Conservation (phyloP, 257 asterid genomes). For the Eustoma russellianum region DNA sequence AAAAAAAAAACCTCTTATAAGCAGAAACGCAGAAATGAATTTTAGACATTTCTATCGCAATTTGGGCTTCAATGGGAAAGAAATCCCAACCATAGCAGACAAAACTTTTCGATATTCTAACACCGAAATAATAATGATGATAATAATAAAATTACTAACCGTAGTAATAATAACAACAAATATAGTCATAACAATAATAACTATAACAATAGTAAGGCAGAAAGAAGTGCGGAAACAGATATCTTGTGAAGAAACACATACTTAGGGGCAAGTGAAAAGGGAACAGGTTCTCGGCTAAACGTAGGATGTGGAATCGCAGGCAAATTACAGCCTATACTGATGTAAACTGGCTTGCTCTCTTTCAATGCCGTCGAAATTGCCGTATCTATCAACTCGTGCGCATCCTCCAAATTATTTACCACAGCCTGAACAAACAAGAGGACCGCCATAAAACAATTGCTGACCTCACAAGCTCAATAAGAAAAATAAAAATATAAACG, state of each 20-base stretch:
- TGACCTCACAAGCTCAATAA: background rate
- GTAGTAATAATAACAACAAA: too few relatives aligned
- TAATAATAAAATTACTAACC: too few relatives aligned
- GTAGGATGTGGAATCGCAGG: slow-evolving; percentile 69
- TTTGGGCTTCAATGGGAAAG: too few relatives aligned
- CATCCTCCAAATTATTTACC: slow-evolving; percentile 77
- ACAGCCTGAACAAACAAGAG: slow-evolving; percentile 41
- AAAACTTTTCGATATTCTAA: too few relatives aligned
- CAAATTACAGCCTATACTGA: slow-evolving; percentile 66
- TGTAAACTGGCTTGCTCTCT: slow-evolving; percentile 84
- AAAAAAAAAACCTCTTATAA: too few relatives aligned
- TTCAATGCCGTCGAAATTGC: slow-evolving; percentile 71
- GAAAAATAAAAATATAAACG: background rate
- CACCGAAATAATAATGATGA: too few relatives aligned
- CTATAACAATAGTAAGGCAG: background rate
- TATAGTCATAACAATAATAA: background rate
- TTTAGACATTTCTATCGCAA: too few relatives aligned
- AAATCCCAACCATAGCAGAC: too few relatives aligned
- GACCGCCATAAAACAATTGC: background rate
- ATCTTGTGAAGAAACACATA: slow-evolving; percentile 11
- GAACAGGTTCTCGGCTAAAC: slow-evolving; percentile 67
- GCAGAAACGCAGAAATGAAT: too few relatives aligned
- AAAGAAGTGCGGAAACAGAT: too few relatives aligned
- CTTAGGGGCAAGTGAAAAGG: slow-evolving; percentile 59
- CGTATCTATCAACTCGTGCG: slow-evolving; percentile 75